Base-by-base conservation (phyloP, 108 stramenopile species). In the Skeletonema costatum region DNA sequence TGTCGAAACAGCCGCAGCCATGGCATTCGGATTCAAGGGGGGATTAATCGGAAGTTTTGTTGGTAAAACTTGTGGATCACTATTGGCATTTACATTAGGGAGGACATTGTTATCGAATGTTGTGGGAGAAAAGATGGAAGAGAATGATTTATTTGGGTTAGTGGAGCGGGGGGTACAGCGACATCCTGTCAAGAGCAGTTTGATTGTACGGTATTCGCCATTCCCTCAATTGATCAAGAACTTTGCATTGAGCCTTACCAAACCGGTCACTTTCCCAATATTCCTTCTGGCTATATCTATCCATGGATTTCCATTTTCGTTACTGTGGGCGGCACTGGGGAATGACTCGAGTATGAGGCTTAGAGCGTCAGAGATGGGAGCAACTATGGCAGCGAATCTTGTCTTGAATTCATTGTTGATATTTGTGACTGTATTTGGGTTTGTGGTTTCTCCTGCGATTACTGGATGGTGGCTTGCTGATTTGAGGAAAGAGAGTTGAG, bases 211-310 rank as follows among this genome's bases (percentile, higher is more conserved):
- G 36, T 83, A 78, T 69, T 83, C 75, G 38, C 66, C 68, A 3
- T 83, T 83, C 21, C 82, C 82, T 17, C 77, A 83, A 39, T 35
- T 78, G 9, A 31, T 83, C 29, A 83, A 83, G 59, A 83, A 83
- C 60, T 74, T 74, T 64, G 76, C 73, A 14, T 63, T 81, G 51
- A 50, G 69, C 12, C 36, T 81, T 13, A 72, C 76, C 10, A 50
- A 17, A 35, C 62, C 78, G 8, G 77, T 83, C 16, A 51, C 72
- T 3, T 48, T 74, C 14, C 75, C 77, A n/a, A 53, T 74, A 5
- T 83, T 83, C 51, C 36, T 83, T 14, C 14, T 67, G 16, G 77
- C 77, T 3, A 69, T 66, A 25, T 21, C 61, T n/a, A 42, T 76
- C 11, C 82, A 83, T 39, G 75, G 75, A 11, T 66, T 83, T 32